Conservation (phyloP, 805 yeast species). For the Wickerhamiella occidentalis region DNA sequence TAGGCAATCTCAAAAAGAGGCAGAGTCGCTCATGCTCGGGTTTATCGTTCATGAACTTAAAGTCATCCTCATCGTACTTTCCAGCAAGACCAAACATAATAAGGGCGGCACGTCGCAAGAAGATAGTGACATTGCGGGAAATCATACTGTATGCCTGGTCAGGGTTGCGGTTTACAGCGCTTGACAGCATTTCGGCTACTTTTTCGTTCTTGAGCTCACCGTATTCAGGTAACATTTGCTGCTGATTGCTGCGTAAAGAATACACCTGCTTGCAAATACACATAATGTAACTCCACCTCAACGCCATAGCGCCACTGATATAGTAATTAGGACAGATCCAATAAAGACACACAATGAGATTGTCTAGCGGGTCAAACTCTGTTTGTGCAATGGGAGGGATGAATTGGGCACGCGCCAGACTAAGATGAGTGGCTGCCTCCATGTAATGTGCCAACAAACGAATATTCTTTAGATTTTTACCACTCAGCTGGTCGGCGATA, state of each 20-base stretch:
- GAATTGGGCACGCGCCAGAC: background rate
- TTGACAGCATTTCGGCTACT: background rate
- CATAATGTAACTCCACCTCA: background rate
- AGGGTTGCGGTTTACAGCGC: background rate
- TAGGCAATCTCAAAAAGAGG: slow-evolving; percentile 20
- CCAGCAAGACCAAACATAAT: slow-evolving; percentile 19
- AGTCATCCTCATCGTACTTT: slow-evolving; percentile 20
- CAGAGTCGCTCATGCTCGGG: slow-evolving; percentile 21
- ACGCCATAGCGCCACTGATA: background rate
- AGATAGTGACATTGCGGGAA: slow-evolving; percentile 16
- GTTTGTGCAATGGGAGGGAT: background rate
- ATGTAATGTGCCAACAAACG: slow-evolving; percentile 18
- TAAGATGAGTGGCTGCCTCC: slow-evolving; percentile 15
- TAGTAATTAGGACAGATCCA: background rate
- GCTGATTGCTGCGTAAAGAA: background rate
- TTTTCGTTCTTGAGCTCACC: background rate
- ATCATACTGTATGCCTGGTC: slow-evolving; percentile 10
- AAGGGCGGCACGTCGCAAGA: slow-evolving; percentile 18
- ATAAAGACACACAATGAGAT: background rate
- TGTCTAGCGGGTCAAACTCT: slow-evolving; percentile 9
- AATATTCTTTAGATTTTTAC: slow-evolving; percentile 17
- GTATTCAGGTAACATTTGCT: background rate
- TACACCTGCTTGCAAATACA: background rate
- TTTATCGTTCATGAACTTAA: slow-evolving; percentile 16
- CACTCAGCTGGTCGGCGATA: slow-evolving; percentile 36